A percentile compares a stretch with the other conserved stretches of the same genome.
phyloP scores from a whole-genome alignment of 23 red algal genomes.

The Chondrus crispus region DNA sequence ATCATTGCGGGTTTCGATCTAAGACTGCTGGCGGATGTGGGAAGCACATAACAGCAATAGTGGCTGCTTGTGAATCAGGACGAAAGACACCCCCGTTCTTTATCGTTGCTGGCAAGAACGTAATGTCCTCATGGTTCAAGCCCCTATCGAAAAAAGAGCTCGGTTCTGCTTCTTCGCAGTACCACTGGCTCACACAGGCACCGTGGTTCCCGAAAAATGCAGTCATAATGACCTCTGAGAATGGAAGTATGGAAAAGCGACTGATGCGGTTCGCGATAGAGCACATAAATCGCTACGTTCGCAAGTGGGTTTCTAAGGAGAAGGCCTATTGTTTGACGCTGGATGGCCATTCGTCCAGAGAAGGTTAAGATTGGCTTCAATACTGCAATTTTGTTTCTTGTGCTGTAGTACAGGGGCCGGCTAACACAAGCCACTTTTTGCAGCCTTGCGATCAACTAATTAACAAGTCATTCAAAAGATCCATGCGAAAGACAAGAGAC shows the following conservation, averaged over 20 bases:
- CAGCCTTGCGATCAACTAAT: neutral
- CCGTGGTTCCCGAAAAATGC: neutral
- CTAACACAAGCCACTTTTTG: neutral
- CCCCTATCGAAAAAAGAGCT: neutral
- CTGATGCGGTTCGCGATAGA: neutral
- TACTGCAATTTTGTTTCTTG: neutral
- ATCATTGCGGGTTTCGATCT: neutral
- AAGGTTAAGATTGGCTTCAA: neutral
- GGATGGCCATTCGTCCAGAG: neutral
- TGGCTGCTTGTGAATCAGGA: neutral
- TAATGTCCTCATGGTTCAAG: neutral
- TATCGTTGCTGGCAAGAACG: neutral
- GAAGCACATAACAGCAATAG: neutral
- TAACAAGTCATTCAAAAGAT: neutral
- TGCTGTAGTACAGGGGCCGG: neutral
- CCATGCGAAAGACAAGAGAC: neutral
- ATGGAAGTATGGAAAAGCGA: neutral
- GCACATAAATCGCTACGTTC: neutral
- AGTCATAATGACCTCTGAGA: neutral
- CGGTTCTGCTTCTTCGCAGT: neutral
- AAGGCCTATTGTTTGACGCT: neutral
- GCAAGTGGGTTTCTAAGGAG: neutral
- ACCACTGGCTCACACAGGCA: neutral
- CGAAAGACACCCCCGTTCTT: neutral
- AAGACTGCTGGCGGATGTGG: neutral